Percentiles rank a stretch among this genome's conserved stretches.
Evolutionary conservation across 768 basidiomycete genomes (phyloP).

Genomic region (Russula sp.): DNA sequence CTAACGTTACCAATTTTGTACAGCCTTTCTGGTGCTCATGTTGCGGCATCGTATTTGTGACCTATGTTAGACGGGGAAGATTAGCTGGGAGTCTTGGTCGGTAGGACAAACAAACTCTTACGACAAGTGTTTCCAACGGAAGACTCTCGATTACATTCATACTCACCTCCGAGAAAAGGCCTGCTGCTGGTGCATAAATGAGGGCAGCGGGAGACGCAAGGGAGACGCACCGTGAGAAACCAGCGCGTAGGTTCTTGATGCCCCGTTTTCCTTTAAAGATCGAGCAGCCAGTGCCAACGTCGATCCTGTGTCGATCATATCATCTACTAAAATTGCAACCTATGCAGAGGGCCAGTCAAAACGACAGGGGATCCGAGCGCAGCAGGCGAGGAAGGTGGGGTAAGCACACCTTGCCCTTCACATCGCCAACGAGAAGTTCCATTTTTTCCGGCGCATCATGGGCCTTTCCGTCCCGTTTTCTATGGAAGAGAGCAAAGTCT

Average conservation of each 20-base stretch:
- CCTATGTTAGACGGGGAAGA: slow-evolving; percentile 35
- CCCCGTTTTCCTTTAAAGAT: slow-evolving; percentile 86
- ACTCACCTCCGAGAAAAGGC: slow-evolving; percentile 71
- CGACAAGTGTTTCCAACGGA: slow-evolving; percentile 81
- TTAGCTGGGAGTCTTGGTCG: not conserved
- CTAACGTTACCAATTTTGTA: slow-evolving; percentile 80
- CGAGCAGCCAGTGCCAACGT: slow-evolving; percentile 82
- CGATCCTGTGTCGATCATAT: slow-evolving; percentile 95
- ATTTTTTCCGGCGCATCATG: slow-evolving; percentile 66
- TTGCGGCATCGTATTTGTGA: slow-evolving; percentile 95
- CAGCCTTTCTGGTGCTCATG: slow-evolving; percentile 51
- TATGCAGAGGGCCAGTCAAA: slow-evolving; percentile 26
- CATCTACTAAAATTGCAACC: slow-evolving; percentile 94
- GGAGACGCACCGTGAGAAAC: slow-evolving; percentile 76
- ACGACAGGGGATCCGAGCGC: slow-evolving; percentile 1
- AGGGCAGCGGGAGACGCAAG: slow-evolving; percentile 5
- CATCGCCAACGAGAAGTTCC: slow-evolving; percentile 94
- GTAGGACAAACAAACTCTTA: slow-evolving; percentile 33
- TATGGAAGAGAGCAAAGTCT: slow-evolving; percentile 94
- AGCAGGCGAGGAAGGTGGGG: not conserved
- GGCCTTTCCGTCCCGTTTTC: slow-evolving; percentile 66
- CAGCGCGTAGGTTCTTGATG: slow-evolving; percentile 75
- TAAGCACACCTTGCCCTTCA: slow-evolving; percentile 72
- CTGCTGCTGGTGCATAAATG: slow-evolving; percentile 32
- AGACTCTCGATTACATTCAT: slow-evolving; percentile 60